Base-by-base conservation (phyloP, 495 filamentous ascomycete species). In the Xylaria grammica region DNA sequence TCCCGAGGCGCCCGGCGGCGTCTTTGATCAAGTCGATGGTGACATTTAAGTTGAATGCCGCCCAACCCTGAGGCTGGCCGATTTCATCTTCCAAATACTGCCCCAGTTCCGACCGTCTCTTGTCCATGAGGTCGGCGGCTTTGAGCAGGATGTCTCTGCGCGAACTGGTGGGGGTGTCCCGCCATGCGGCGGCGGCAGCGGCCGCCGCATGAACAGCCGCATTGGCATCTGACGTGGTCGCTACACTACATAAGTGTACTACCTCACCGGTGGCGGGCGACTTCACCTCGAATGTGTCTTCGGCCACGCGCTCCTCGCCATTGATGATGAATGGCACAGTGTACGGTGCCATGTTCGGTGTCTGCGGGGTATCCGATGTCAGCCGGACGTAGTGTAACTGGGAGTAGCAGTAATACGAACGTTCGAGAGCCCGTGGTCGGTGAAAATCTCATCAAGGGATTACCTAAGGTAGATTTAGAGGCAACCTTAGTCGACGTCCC, bases 111-210 rank as follows among this genome's bases (percentile, higher is more conserved):
- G 89, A 85, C 27, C 78, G 79, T n/a, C 88, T 82, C 29, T 74
- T 73, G 8, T 83, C 78, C 66, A 97, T 79, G 63, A 93, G 79
- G 19, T 90, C 86, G 20, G 90, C 88, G 26, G 88, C 89, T 69
- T 86, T 88, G 51, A 89, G 74, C 57, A 97, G 76, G 66, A 97
- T 86, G 66, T 91, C 85, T 50, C 91, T 86, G 32, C 91, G 89
- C 36, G 79, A 69, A 34, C 79, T 76, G 15, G 89, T 84, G 51
- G 84, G 85, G 0, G 84, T 84, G 55, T 86, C 81, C 63, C 80
- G 80, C 93, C 93, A 97, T 63, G 84, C 74, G 42, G 83, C 83
- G 74, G 92, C 90, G 4, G 93, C 93, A 10, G 80, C 81, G 38
- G 86, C 77, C 0, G 92, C 91, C 1, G 89, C 81, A 26, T 85